phyloP scores from a whole-genome alignment of 164 flowering plant genomes.

The Tetrastigma voinierianum region DNA sequence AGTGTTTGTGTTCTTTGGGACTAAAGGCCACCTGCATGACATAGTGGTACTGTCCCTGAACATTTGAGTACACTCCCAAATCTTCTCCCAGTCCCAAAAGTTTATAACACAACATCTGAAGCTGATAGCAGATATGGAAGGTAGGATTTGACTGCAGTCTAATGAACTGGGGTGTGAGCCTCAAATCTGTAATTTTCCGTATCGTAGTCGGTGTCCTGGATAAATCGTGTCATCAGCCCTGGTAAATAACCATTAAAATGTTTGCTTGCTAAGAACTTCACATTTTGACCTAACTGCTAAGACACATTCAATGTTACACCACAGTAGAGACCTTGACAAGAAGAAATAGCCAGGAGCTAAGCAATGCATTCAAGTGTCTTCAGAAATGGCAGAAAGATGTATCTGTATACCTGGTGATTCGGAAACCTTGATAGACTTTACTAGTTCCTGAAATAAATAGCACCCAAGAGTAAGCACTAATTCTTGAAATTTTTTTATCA shows the following conservation, averaged over 20 bases:
- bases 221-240: slow-evolving; percentile 38
- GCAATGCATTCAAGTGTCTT: too few relatives aligned
- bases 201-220: slow-evolving; percentile 29
- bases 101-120: slow-evolving; percentile 43
- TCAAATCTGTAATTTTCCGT: slow-evolving; percentile 28
- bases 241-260: slow-evolving; percentile 38
- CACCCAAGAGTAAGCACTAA: neutral
- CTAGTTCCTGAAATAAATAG: slow-evolving; percentile 16
- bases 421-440: slow-evolving; percentile 26
- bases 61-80: slow-evolving; percentile 38
- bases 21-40: too few relatives aligned
- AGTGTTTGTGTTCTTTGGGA: slow-evolving; percentile 26
- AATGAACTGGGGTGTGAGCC: slow-evolving; percentile 37
- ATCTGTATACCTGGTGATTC: slow-evolving; percentile 25
- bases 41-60: slow-evolving; percentile 33
- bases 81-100: slow-evolving; percentile 55
- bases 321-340: too few relatives aligned
- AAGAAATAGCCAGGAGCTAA: too few relatives aligned
- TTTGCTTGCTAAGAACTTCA: slow-evolving; percentile 26
- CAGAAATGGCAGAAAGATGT: too few relatives aligned
- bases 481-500: too few relatives aligned
- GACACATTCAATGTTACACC: neutral
- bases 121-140: slow-evolving; percentile 24
- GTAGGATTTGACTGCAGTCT: slow-evolving; percentile 47
- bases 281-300: slow-evolving; percentile 32